Conservation (phyloP, 2,329 filamentous ascomycete species). For the Fusarium chuoi region DNA sequence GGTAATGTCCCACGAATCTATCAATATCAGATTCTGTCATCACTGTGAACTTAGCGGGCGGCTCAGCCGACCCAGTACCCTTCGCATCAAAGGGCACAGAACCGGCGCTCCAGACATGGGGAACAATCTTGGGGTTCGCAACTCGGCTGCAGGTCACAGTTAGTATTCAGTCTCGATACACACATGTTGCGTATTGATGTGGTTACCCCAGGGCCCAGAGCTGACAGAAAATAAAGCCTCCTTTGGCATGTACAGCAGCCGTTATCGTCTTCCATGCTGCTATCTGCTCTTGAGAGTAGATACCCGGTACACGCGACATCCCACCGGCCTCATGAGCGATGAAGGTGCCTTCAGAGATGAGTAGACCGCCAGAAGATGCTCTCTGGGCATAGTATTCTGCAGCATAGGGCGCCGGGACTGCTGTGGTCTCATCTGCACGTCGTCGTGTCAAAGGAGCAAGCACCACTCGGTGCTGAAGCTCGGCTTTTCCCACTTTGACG, state of each 20-base stretch:
- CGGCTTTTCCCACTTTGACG: constrained; percentile 50
- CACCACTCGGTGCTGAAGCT: constrained; percentile 58
- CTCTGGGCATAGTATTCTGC: constrained; percentile 62
- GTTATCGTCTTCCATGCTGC: constrained; percentile 69
- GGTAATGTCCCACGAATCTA: constrained; percentile 68
- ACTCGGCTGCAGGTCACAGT: constrained; percentile 23
- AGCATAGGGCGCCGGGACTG: constrained; percentile 38
- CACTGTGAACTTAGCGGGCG: constrained; percentile 49
- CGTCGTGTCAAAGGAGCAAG: constrained; percentile 69
- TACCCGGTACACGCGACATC: constrained; percentile 53
- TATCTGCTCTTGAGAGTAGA: constrained; percentile 67
- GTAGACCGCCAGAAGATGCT: constrained; percentile 55
- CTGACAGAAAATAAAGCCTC: constrained; percentile 70
- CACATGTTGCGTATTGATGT: constrained; percentile 56
- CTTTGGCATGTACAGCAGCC: constrained; percentile 71
- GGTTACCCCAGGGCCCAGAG: constrained; percentile 71
- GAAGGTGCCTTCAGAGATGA: constrained; percentile 60
- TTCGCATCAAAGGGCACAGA: constrained; percentile 20
- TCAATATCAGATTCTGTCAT: constrained; percentile 75
- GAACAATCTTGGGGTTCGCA: constrained; percentile 33
- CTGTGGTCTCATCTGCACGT: constrained; percentile 54
- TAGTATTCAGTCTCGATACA: background rate
- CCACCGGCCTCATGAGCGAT: constrained; percentile 48
- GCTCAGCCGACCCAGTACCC: constrained; percentile 15
- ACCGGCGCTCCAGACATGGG: constrained; percentile 33